These are phyloP conservation scores for Pisolithus thermaeus DNA, from an alignment of 1,284 basidiomycete species.

Conservation along the genomic window DNA sequence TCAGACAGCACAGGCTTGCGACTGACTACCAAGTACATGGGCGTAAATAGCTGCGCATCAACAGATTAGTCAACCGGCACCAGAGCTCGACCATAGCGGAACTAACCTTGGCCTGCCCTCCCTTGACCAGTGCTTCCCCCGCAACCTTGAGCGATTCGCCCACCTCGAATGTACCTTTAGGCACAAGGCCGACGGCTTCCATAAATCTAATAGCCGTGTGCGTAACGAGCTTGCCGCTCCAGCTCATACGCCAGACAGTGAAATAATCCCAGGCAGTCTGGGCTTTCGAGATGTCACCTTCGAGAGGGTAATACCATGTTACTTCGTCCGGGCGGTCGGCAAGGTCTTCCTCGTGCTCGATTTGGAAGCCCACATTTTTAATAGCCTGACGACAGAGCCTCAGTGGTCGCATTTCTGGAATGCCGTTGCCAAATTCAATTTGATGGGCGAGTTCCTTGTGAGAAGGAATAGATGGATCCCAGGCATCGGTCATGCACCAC, in stretches of 20 bases:
- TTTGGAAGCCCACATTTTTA: slow-evolving; percentile 80
- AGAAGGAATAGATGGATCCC: slow-evolving; percentile 81
- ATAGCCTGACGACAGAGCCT: slow-evolving; percentile 73
- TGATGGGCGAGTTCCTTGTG: slow-evolving; percentile 92
- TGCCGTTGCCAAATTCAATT: slow-evolving; percentile 92
- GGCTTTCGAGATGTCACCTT: slow-evolving; percentile 87
- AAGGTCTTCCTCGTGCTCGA: slow-evolving; percentile 92
- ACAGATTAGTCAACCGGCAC: slow-evolving; percentile 3
- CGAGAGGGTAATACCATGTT: slow-evolving; percentile 96
- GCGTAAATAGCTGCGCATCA: slow-evolving; percentile 62
- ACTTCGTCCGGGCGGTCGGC: slow-evolving; percentile 80
- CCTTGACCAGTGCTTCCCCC: slow-evolving; percentile 73
- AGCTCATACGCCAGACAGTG: slow-evolving; percentile 87
- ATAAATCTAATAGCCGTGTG: slow-evolving; percentile 77
- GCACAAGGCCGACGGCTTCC: slow-evolving; percentile 77
- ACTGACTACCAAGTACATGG: slow-evolving; percentile 69
- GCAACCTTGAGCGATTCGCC: slow-evolving; percentile 88
- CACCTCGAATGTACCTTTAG: slow-evolving; percentile 91
- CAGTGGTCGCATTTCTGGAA: slow-evolving; percentile 93
- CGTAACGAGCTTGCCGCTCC: slow-evolving; percentile 81
- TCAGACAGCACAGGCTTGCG: slow-evolving; percentile 48
- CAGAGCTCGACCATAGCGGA: neutral
- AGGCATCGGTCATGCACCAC: slow-evolving; percentile 97
- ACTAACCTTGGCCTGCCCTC: slow-evolving; percentile 81
- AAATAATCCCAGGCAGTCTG: slow-evolving; percentile 93